Conservation (phyloP, 2,329 filamentous ascomycete genomes). For the Penicillium frequentans region DNA sequence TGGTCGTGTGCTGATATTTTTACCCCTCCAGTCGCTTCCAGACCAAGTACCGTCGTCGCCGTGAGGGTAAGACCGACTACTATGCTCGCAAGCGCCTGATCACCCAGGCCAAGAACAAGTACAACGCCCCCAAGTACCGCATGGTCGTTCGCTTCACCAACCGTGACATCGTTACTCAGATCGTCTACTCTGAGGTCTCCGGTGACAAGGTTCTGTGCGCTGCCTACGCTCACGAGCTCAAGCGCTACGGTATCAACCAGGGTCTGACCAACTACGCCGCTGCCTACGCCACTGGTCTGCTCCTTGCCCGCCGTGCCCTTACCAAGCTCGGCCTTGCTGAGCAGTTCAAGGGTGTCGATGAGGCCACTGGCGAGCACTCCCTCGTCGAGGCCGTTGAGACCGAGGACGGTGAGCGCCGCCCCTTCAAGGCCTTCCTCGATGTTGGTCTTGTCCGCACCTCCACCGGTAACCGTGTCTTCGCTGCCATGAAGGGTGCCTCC, state of each 20-base stretch:
- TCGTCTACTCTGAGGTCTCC: conserved; percentile 91
- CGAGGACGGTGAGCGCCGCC: conserved; percentile 82
- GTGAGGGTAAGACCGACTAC: conserved; percentile 98
- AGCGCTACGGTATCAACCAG: conserved; percentile 95
- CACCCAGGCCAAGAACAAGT: conserved; percentile 99
- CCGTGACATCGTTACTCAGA: conserved; percentile 98
- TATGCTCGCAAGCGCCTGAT: conserved; percentile 99
- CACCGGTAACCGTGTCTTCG: conserved; percentile 97
- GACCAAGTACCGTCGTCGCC: conserved; percentile 99
- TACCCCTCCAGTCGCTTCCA: conserved; percentile 76
- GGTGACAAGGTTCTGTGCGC: conserved; percentile 95
- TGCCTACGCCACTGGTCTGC: conserved; percentile 93
- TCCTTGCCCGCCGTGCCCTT: conserved; percentile 93
- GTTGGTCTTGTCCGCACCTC: conserved; percentile 97
- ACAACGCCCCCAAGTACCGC: conserved; percentile 99
- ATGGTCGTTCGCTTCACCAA: conserved; percentile 99
- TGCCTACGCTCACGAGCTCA: conserved; percentile 96
- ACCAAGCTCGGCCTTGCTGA: conserved; percentile 96
- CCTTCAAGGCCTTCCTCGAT: conserved; percentile 99
- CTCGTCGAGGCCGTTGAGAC: conserved; percentile 93
- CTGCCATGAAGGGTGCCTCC: conserved; percentile 99
- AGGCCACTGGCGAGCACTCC: conserved; percentile 92
- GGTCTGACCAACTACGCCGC: conserved; percentile 99
- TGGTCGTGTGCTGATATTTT: conserved; percentile 16
- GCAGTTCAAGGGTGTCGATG: conserved; percentile 92